phyloP scores from a whole-genome alignment of 495 filamentous ascomycete genomes.

The Clavariopsis aquatica region DNA sequence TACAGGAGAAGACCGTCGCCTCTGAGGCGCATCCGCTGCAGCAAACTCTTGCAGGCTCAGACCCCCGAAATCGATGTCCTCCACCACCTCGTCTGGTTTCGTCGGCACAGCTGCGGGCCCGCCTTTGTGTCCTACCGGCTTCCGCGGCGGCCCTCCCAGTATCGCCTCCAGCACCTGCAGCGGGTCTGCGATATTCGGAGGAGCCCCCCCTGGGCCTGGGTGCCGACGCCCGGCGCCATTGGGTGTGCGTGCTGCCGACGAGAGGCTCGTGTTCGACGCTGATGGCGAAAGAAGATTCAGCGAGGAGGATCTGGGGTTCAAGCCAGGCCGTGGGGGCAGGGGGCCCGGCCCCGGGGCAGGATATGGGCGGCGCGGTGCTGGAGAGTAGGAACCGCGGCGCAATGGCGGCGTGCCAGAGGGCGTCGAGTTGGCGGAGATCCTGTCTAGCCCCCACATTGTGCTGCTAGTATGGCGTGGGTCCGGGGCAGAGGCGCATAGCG shows the following conservation, averaged over 20 bases:
- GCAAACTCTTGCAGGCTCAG: conserved; percentile 75
- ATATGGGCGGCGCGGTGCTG: conserved; percentile 64
- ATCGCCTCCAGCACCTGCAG: conserved; percentile 71
- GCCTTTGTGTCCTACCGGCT: conserved; percentile 15
- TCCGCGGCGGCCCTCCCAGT: conserved; percentile 55
- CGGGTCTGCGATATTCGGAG: conserved; percentile 65
- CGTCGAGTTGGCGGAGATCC: conserved; percentile 72
- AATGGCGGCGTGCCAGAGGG: conserved; percentile 61
- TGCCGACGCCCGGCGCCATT: conserved; percentile 63
- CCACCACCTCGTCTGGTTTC: conserved; percentile 53
- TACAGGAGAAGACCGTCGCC: conserved; percentile 40
- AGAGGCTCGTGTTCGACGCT: conserved; percentile 73
- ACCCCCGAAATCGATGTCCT: conserved; percentile 76
- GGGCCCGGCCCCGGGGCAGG: conserved; percentile 54
- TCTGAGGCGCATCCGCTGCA: conserved; percentile 45
- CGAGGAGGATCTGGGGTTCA: conserved; percentile 63
- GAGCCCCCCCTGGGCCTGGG: conserved; percentile 55
- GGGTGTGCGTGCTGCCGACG: conserved; percentile 58
- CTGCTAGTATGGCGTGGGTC: not conserved
- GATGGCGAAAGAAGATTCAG: conserved; percentile 66
- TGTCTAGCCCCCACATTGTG: conserved; percentile 80
- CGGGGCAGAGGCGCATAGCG: not conserved
- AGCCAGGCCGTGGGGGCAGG: conserved; percentile 58
- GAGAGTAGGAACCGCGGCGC: conserved; percentile 68
- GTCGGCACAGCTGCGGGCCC: conserved; percentile 20